Conservation (phyloP, 352 stramenopile genomes). For the Pythium volutum region DNA sequence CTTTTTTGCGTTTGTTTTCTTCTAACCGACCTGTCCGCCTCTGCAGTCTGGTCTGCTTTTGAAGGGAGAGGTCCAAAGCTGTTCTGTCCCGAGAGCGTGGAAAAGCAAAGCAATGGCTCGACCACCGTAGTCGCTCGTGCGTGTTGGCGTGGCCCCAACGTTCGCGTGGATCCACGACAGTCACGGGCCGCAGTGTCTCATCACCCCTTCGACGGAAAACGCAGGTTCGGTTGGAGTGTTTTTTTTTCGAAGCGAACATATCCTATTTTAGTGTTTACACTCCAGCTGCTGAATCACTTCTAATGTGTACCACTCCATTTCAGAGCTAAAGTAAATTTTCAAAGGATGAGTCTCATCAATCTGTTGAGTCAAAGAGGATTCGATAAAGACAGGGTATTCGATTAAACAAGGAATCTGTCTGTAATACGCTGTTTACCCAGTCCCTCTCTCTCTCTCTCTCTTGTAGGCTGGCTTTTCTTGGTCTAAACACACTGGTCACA, state of each 20-base stretch:
- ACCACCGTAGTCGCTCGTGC: constrained; percentile 11
- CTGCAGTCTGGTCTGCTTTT: not conserved
- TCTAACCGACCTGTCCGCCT: not conserved
- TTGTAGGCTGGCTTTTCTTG: constrained; percentile 18
- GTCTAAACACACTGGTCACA: constrained; percentile 2
- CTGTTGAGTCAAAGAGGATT: not conserved
- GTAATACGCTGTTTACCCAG: not conserved
- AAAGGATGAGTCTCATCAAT: not conserved
- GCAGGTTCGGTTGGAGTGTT: too few relatives aligned
- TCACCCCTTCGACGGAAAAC: constrained; percentile 14
- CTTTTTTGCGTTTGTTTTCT: too few relatives aligned
- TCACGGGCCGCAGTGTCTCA: constrained; percentile 23
- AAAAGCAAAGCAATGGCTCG: constrained; percentile 4
- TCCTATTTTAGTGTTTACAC: not conserved
- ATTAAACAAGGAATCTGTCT: constrained; percentile 13
- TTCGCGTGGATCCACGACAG: constrained; percentile 22
- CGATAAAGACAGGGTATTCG: constrained; percentile 2
- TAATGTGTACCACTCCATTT: not conserved
- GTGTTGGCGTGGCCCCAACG: constrained; percentile 6
- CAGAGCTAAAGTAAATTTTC: not conserved
- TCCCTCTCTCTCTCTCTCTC: not conserved
- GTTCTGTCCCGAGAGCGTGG: not conserved
- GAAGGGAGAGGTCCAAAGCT: not conserved
- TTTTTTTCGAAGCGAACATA: constrained; percentile 21
- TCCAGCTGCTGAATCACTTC: not conserved